A percentile compares a stretch with the other conserved stretches of the same genome.
phyloP scores from a whole-genome alignment of 164 flowering plant species.

The Houttuynia cordata region DNA sequence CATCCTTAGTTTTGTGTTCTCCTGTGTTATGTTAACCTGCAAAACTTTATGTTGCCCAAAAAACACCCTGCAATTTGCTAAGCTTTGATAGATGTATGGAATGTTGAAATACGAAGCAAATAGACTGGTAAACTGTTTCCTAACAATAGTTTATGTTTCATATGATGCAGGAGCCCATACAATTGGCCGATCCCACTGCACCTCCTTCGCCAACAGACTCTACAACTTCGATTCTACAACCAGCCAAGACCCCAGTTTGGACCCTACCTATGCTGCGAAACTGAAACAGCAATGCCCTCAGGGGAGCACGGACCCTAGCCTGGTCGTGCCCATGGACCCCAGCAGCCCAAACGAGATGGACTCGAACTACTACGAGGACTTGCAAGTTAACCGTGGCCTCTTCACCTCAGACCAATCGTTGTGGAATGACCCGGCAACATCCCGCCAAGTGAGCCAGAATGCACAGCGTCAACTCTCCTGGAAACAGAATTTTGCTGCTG shows the following conservation, averaged over 20 bases:
- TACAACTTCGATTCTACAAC: slow-evolving; percentile 29
- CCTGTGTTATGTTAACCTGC: no score
- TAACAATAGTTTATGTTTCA: neutral
- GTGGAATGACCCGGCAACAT: neutral
- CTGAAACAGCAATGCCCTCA: slow-evolving; percentile 34
- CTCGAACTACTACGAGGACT: slow-evolving; percentile 21
- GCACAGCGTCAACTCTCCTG: neutral
- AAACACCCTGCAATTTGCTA: no score
- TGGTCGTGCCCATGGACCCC: slow-evolving; percentile 35
- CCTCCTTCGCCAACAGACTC: slow-evolving; percentile 26
- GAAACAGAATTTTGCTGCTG: slow-evolving; percentile 1
- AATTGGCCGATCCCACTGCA: slow-evolving; percentile 44
- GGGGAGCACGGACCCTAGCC: slow-evolving; percentile 14
- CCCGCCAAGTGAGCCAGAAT: neutral
- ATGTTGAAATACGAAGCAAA: no score
- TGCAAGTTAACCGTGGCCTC: slow-evolving; percentile 26
- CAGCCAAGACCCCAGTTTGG: slow-evolving; percentile 31
- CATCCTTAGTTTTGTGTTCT: no score
- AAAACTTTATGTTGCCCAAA: no score
- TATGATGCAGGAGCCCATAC: slow-evolving; percentile 43
- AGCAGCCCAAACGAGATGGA: slow-evolving; percentile 23
- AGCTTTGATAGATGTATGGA: no score
- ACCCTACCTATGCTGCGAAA: slow-evolving; percentile 22
- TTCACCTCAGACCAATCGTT: slow-evolving; percentile 41
- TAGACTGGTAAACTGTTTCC: no score